Evolutionary conservation across 108 stramenopile genomes (phyloP).

Genomic region (Stephanodiscus minutulus): DNA sequence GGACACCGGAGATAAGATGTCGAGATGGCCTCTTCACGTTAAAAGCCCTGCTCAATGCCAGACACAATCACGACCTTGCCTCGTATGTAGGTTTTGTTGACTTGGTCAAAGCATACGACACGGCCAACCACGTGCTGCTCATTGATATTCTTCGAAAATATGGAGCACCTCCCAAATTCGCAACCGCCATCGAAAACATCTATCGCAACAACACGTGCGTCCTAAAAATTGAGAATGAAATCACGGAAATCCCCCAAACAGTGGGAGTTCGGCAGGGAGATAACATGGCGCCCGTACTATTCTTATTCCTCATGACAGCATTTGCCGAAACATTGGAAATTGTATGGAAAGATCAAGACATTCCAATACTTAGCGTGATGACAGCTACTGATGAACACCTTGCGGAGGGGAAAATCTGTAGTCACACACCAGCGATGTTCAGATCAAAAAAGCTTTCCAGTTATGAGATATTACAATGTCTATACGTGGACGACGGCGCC

Average conservation of each 20-base stretch:
- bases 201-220: not conserved
- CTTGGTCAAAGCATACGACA: constrained; percentile 32
- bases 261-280: constrained; percentile 3
- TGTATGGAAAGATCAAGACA: not conserved
- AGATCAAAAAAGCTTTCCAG: no score
- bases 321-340: constrained; percentile 15
- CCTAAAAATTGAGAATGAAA: constrained; percentile 2
- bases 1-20: constrained; percentile 9
- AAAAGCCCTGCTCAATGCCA: constrained; percentile 15
- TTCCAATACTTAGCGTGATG: no score
- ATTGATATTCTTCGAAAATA: constrained; percentile 15
- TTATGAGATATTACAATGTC: not conserved
- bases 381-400: no score
- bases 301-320: constrained; percentile 27
- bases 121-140: constrained; percentile 17
- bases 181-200: not conserved
- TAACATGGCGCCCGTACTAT: constrained; percentile 19
- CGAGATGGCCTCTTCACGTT: constrained; percentile 14
- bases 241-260: not conserved
- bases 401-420: not conserved
- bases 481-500: not conserved
- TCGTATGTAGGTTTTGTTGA: constrained; percentile 11
- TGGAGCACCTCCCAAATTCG: constrained; percentile 12
- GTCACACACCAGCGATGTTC: no score
- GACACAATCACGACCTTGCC: not conserved